Conservation (phyloP, 1,139 yeast species). For the Chernovozyma sophiae-reginae region DNA sequence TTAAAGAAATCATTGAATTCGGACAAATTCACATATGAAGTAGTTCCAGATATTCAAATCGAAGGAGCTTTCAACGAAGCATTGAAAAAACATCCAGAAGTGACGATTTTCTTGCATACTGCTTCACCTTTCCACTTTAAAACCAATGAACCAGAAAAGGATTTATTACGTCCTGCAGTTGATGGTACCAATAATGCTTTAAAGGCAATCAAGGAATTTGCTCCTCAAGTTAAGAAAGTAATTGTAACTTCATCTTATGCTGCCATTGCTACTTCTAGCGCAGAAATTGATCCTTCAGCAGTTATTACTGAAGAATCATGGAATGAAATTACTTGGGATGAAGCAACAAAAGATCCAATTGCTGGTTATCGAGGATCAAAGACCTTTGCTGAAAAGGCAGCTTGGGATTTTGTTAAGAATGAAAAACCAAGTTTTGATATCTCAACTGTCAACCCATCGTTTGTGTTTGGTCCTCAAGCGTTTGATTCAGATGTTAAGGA, state of each 20-base stretch:
- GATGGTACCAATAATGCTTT: constrained; percentile 34
- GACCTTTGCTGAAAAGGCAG: constrained; percentile 21
- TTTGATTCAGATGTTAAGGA: constrained; percentile 14
- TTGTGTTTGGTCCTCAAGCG: constrained; percentile 28
- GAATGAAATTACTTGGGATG: constrained; percentile 17
- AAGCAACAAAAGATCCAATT: constrained; percentile 15
- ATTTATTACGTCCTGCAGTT: constrained; percentile 37
- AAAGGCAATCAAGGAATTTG: constrained; percentile 20
- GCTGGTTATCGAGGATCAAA: constrained; percentile 34
- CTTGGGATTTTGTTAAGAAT: constrained; percentile 15
- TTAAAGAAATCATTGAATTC: constrained; percentile 23
- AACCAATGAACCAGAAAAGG: constrained; percentile 34
- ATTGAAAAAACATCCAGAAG: constrained; percentile 24
- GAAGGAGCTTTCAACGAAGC: constrained; percentile 33
- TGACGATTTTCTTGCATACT: constrained; percentile 26
- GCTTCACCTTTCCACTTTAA: constrained; percentile 32
- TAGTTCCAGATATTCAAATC: constrained; percentile 31
- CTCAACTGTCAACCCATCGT: constrained; percentile 17
- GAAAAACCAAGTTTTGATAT: constrained; percentile 15
- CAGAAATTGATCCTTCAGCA: constrained; percentile 14
- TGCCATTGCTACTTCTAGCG: constrained; percentile 10
- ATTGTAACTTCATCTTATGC: constrained; percentile 14
- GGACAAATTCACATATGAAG: constrained; percentile 26
- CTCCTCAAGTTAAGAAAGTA: constrained; percentile 15
- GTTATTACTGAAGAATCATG: constrained; percentile 13